Percentiles rank a stretch among this genome's conserved stretches.
Evolutionary conservation across 73 alveolate genomes (phyloP).

Genomic region (Paramecium caudatum): DNA sequence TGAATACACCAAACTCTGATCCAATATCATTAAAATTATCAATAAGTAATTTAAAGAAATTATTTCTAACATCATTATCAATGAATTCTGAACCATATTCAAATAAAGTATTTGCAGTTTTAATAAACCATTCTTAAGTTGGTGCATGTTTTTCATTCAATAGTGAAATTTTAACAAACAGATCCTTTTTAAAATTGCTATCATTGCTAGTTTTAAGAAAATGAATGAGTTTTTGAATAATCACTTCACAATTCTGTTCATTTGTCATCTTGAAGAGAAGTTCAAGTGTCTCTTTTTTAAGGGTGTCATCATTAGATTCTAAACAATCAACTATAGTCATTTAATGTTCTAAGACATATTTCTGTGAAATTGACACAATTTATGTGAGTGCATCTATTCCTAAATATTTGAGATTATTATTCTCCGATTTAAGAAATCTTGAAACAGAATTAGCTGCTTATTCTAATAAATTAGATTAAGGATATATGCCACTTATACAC

Average conservation of each 20-base stretch:
- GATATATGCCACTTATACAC: slow-evolving; percentile 92
- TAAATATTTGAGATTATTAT: slow-evolving; percentile 94
- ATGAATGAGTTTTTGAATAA: slow-evolving; percentile 91
- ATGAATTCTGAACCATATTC: slow-evolving; percentile 74
- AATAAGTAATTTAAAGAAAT: slow-evolving; percentile 71
- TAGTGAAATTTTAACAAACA: slow-evolving; percentile 60
- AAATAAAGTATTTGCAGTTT: slow-evolving; percentile 66
- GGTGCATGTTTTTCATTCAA: slow-evolving; percentile 76
- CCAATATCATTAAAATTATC: slow-evolving; percentile 74
- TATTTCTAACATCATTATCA: slow-evolving; percentile 70
- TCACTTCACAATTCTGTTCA: slow-evolving; percentile 95
- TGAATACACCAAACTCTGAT: slow-evolving; percentile 64
- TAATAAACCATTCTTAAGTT: slow-evolving; percentile 75
- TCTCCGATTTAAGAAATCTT: slow-evolving; percentile 91
- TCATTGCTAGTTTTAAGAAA: slow-evolving; percentile 71
- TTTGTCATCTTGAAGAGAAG: slow-evolving; percentile 98
- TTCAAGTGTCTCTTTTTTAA: slow-evolving; percentile 96
- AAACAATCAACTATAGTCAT: slow-evolving; percentile 96
- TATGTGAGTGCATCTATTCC: slow-evolving; percentile 96
- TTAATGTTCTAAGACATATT: slow-evolving; percentile 92
- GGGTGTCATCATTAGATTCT: slow-evolving; percentile 97
- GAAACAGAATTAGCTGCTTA: slow-evolving; percentile 94
- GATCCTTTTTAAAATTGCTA: slow-evolving; percentile 65
- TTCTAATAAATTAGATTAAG: slow-evolving; percentile 91
- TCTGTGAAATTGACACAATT: slow-evolving; percentile 81